Base-by-base conservation (phyloP, 2,329 filamentous ascomycete genomes). In the Phoma sp. region DNA sequence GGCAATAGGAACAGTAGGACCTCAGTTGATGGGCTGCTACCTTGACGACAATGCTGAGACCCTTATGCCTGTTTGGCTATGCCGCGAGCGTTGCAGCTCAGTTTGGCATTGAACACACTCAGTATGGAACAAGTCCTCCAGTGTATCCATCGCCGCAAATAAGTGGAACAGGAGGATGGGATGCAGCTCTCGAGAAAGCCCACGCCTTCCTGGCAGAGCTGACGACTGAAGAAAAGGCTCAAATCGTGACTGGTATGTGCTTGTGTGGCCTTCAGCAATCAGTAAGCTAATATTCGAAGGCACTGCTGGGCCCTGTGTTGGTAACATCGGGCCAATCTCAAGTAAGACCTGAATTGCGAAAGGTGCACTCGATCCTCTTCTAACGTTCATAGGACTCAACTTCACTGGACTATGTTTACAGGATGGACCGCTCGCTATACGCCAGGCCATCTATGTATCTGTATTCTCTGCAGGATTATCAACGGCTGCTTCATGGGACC, bases 401-500 rank as follows among this genome's bases (percentile, higher is more conserved):
- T 78, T 76, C 60, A 69, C 61, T 10, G 75, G 75, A 11, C 62
- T 79, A 4, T 79, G 77, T 47, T 61, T 78, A 2, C 70, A 75
- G 14, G 77, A 78, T 54, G 76, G 71, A 7, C 68, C 72, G 29
- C 65, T 72, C 40, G 65, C 72, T 32, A 62, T 77, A 47, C 64
- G 71, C 22, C 68, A 67, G 46, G 61, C 52, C 4, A 42, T 49
- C 29, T 49, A 49, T 37, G 52, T 27, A 18, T 45, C 41, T 33
- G 52, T 50, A 0, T 55, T 55, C 22, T 27, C 52, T 6, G 45
- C 52, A 14, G 46, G 37, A 1, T 7, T 55, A 4, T 46, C 52
- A 27, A 40, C 37, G 13, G 52, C 52, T 27, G 52, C 52, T 4
- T 49, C 52, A 2, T 55, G 52, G 52, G 50, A 55, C 25, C 24